Percentiles rank a stretch among this genome's conserved stretches.
These are phyloP conservation scores for Diaporthe eres DNA, from an alignment of 2,329 filamentous ascomycete species.

Conservation along the genomic window DNA sequence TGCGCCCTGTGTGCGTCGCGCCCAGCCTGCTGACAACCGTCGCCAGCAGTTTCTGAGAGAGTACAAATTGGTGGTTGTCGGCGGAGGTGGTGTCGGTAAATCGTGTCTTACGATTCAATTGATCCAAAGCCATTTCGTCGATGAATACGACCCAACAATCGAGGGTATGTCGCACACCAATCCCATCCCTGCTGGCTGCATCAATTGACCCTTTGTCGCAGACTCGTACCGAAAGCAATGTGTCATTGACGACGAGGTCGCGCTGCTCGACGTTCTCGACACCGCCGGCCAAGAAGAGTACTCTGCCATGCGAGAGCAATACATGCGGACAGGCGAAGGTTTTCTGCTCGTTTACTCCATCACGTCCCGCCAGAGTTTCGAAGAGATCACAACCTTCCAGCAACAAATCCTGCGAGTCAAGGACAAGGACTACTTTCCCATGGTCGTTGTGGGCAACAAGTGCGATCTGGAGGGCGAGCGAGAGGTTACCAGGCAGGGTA, in stretches of 20 bases:
- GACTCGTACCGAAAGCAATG: constrained; percentile 99
- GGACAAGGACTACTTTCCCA: constrained; percentile 99
- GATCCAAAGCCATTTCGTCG: constrained; percentile 96
- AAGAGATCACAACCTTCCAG: constrained; percentile 98
- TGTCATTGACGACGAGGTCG: constrained; percentile 97
- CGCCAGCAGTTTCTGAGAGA: constrained; percentile 81
- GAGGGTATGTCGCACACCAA: constrained; percentile 78
- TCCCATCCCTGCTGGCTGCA: constrained; percentile 37
- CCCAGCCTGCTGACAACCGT: constrained; percentile 26
- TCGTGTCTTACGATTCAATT: constrained; percentile 99
- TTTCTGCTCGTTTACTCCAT: constrained; percentile 99
- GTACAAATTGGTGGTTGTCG: constrained; percentile 97
- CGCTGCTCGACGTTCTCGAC: constrained; percentile 96
- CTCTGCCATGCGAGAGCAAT: constrained; percentile 99
- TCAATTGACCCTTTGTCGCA: constrained; percentile 56
- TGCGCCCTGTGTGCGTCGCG: constrained; percentile 10
- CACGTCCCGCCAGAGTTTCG: constrained; percentile 95
- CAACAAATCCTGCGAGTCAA: constrained; percentile 99
- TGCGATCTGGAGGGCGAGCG: constrained; percentile 96
- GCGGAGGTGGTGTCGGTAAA: constrained; percentile 98
- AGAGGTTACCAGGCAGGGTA: constrained; percentile 93
- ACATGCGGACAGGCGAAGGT: constrained; percentile 98
- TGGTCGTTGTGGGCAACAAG: constrained; percentile 99
- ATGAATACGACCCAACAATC: constrained; percentile 99
- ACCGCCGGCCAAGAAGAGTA: constrained; percentile 99